Base-by-base conservation (phyloP, 805 yeast genomes). In the Grigorovia yakushimaensis region DNA sequence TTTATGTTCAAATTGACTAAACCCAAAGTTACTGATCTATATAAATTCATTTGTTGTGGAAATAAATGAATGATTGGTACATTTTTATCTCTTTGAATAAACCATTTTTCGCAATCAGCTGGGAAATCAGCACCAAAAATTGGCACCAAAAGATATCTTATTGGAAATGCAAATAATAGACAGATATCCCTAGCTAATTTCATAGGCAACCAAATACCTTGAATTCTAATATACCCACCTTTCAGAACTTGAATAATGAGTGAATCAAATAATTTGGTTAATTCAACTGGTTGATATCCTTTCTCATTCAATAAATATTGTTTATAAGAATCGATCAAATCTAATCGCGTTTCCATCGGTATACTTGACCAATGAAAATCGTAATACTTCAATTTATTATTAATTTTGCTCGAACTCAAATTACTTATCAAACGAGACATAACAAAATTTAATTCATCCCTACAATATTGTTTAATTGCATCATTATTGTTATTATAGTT, bases 171-270 rank as follows among this genome's bases (percentile, higher is more conserved):
- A 56, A 88, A 84, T 46, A 83, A 75, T 35, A 77, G 64, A 4
- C 95, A 91, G 45, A 88, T 69, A 27, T 76, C 67, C 50, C 72
- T 73, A 23, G 93, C 88, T 1, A 84, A 70, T 9, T 74, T 76
- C 58, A 67, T 82, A 1, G 95, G 91, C 38, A 88, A 67, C 96
- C 96, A 89, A 10, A 96, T 87, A 3, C 97, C 97, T 67, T 88
- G 97, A 54, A 89, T 87, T 69, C 87, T 87, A 53, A 88, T 73
- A 57, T 79, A 87, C 2, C 97, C 97, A 42, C 97, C 97, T 46
- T 96, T 71, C n/a, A 88, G 85, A 40, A 95, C 74, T 54, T 78
- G 78, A 36, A 68, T 57, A 13, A 62, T 53, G 20, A 53, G 50
- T 10, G 54, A 49, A 27, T 55, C 51, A 11, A 54, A 51, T 18